A percentile compares a stretch with the other conserved stretches of the same genome.
Evolutionary conservation across 2,329 filamentous ascomycete species (phyloP).

Genomic region (Alternaria sp.): DNA sequence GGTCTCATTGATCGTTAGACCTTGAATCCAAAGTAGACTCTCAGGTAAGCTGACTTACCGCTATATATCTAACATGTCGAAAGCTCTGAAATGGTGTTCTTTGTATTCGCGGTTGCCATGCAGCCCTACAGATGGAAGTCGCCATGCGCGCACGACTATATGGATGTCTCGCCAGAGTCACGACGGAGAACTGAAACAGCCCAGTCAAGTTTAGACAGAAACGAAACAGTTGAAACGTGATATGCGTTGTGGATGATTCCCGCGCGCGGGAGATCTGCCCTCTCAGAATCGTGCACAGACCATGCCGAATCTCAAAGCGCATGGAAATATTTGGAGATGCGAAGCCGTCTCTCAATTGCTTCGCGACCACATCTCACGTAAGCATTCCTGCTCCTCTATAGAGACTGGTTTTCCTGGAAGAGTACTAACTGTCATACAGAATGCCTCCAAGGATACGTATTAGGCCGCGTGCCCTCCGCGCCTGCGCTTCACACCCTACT

Average conservation of each 20-base stretch:
- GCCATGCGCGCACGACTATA: slow-evolving; percentile 35
- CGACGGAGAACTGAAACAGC: background rate
- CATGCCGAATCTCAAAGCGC: slow-evolving; percentile 28
- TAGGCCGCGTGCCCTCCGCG: slow-evolving; percentile 41
- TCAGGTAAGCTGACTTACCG: slow-evolving; percentile 41
- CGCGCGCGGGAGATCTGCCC: slow-evolving; percentile 17
- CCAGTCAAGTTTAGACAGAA: background rate
- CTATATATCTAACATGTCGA: slow-evolving; percentile 41
- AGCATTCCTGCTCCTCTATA: slow-evolving; percentile 10
- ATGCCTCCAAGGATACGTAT: slow-evolving; percentile 53
- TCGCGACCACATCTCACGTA: slow-evolving; percentile 38
- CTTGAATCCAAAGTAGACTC: background rate
- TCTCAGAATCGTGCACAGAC: slow-evolving; percentile 33
- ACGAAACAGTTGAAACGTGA: background rate
- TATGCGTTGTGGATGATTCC: slow-evolving; percentile 14
- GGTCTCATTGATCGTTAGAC: slow-evolving; percentile 48
- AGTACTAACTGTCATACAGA: slow-evolving; percentile 19
- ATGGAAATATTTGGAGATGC: slow-evolving; percentile 42
- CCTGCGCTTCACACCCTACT: slow-evolving; percentile 32
- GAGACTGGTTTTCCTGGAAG: background rate
- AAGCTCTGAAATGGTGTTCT: slow-evolving; percentile 15
- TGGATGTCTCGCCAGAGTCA: background rate
- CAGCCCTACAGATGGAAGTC: slow-evolving; percentile 33
- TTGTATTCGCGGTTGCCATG: slow-evolving; percentile 22
- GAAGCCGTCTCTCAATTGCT: slow-evolving; percentile 34